phyloP scores from a whole-genome alignment of 768 basidiomycete species.

The Asterophora parasitica region DNA sequence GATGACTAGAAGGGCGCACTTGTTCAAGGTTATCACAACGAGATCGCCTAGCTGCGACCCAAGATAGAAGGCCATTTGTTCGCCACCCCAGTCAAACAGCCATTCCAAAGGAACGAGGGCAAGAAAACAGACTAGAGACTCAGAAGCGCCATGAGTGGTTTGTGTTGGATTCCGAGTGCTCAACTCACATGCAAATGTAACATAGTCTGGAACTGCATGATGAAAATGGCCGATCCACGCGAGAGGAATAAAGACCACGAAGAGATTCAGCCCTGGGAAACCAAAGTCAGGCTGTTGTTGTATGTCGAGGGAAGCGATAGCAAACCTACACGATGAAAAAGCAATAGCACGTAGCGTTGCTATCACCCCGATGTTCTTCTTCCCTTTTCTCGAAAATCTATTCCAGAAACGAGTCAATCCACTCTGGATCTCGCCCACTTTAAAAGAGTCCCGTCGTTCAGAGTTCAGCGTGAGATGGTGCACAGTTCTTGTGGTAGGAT shows the following conservation, averaged over 20 bases:
- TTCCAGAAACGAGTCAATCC: constrained; percentile 33
- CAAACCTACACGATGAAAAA: constrained; percentile 46
- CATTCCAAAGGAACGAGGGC: constrained; percentile 63
- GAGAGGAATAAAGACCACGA: constrained; percentile 53
- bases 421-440: constrained; percentile 11
- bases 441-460: background rate
- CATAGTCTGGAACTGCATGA: constrained; percentile 28
- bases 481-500: background rate
- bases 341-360: constrained; percentile 42
- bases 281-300: background rate
- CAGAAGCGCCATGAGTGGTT: no score
- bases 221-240: constrained; percentile 57
- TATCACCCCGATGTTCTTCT: constrained; percentile 35
- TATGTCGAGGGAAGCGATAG: no score
- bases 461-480: background rate
- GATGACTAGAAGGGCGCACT: constrained; percentile 8
- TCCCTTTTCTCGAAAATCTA: constrained; percentile 44
- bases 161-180: background rate
- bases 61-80: constrained; percentile 51
- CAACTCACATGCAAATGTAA: constrained; percentile 33
- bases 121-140: constrained; percentile 51
- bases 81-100: constrained; percentile 61
- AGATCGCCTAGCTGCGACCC: constrained; percentile 65
- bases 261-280: constrained; percentile 52
- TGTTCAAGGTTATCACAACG: constrained; percentile 30